Evolutionary conservation across 805 yeast genomes (phyloP).

Genomic region (Starmerella apicola): DNA sequence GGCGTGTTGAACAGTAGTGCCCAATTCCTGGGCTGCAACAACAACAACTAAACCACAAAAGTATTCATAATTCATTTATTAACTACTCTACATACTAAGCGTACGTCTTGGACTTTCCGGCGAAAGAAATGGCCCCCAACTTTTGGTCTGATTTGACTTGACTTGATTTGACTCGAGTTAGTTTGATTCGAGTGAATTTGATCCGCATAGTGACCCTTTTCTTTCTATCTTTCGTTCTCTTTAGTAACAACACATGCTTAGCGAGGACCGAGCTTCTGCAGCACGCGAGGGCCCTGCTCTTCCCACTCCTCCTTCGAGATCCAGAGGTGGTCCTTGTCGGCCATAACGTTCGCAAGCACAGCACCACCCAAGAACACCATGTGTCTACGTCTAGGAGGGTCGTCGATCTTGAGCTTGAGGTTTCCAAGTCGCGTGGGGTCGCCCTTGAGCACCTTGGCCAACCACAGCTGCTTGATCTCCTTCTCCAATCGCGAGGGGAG

Average conservation of each 20-base stretch:
- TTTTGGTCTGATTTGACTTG: no score
- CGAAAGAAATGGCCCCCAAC: no score
- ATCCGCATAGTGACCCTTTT: no score
- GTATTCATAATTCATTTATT: no score
- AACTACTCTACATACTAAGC: no score
- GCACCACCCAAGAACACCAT: slow-evolving; percentile 99
- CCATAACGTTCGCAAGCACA: slow-evolving; percentile 94
- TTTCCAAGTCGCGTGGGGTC: slow-evolving; percentile 71
- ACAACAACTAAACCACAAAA: no score
- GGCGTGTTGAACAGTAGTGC: no score
- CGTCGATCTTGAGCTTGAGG: slow-evolving; percentile 93
- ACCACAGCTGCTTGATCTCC: slow-evolving; percentile 94
- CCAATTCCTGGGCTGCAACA: no score
- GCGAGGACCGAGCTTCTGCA: slow-evolving; percentile 86
- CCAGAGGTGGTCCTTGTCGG: slow-evolving; percentile 98
- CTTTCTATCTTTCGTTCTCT: background rate
- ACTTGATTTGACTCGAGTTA: no score
- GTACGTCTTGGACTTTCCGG: no score
- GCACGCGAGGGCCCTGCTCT: slow-evolving; percentile 80
- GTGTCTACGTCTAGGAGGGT: slow-evolving; percentile 97
- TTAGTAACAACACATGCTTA: slow-evolving; percentile 24
- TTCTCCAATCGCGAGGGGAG: slow-evolving; percentile 90
- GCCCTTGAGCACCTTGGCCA: slow-evolving; percentile 71
- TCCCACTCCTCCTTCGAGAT: slow-evolving; percentile 92
- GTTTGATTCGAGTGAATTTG: no score